Percentiles rank a stretch among this genome's conserved stretches.
These are phyloP conservation scores for Ceratocystis papillata DNA, from an alignment of 2,329 filamentous ascomycete genomes.

Conservation along the genomic window DNA sequence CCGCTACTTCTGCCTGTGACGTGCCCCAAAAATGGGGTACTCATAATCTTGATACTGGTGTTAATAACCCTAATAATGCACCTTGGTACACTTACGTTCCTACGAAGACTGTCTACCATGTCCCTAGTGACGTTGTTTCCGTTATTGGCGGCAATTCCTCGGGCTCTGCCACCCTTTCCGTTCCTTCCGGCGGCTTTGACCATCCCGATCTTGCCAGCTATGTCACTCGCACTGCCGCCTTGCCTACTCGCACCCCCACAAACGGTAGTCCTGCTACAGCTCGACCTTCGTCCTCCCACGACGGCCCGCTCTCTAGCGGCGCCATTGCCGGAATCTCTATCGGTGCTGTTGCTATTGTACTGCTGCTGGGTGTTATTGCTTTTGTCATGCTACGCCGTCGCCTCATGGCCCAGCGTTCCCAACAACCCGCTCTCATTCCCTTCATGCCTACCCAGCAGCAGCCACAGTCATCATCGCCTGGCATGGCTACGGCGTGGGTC, in stretches of 20 bases:
- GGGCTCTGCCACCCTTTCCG: constrained; percentile 44
- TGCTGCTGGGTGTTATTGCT: constrained; percentile 28
- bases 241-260: constrained; percentile 41
- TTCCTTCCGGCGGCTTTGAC: constrained; percentile 41
- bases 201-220: constrained; percentile 43
- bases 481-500: constrained; percentile 9
- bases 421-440: constrained; percentile 20
- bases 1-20: constrained; percentile 41
- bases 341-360: constrained; percentile 29
- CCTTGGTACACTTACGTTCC: constrained; percentile 44
- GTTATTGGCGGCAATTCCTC: constrained; percentile 41
- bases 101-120: constrained; percentile 42
- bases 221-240: constrained; percentile 41
- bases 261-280: constrained; percentile 31
- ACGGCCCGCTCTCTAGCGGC: constrained; percentile 30
- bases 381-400: constrained; percentile 31
- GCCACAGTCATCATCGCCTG: constrained; percentile 11
- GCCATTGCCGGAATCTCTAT: constrained; percentile 39
- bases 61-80: constrained; percentile 37
- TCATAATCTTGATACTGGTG: constrained; percentile 46
- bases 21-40: constrained; percentile 42
- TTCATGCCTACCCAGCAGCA: constrained; percentile 3
- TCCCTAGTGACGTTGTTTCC: constrained; percentile 42
- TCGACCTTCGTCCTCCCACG: neutral
- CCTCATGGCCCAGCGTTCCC: constrained; percentile 25